These are phyloP conservation scores for sorghum (Sorghum bicolor) DNA, from an alignment of 176 grass and related monocot genomes.

Conservation along the genomic window Sorghum_bicolor_NCBIv3 NC_012878.2:46330001-46330500, in stretches of 20 bases:
- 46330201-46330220: background rate
- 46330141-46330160: background rate
- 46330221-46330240: background rate
- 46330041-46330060: background rate
- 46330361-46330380: background rate
- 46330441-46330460: background rate
- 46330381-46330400: background rate
- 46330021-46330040: background rate
- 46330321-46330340: background rate
- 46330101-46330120: background rate
- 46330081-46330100: background rate
- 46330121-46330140: background rate
- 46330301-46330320: background rate
- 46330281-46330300: background rate
- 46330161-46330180: background rate
- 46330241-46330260: background rate
- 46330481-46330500: background rate
- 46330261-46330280: background rate
- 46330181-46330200: background rate
- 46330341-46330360: background rate
- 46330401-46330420: background rate
- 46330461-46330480: background rate
- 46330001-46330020: background rate
- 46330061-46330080: background rate
- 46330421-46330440: slow-evolving; percentile 7